phyloP scores from a whole-genome alignment of 305 asterid species.

The Fraxinus latifolia region DNA sequence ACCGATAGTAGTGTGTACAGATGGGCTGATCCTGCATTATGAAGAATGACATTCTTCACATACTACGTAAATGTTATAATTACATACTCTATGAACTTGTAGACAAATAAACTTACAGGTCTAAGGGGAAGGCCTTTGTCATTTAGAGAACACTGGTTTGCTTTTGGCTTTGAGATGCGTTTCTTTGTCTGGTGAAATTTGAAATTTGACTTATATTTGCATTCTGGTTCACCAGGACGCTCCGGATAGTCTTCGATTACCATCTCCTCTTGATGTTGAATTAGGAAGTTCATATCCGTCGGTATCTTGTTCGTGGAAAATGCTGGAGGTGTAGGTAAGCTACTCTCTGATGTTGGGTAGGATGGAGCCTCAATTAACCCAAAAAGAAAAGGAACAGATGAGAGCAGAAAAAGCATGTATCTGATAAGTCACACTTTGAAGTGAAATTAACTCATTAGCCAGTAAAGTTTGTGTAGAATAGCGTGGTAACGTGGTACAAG shows the following conservation, averaged over 20 bases:
- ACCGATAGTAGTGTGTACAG: slow-evolving; percentile 38
- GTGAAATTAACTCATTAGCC: neutral
- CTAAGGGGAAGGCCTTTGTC: slow-evolving; percentile 90
- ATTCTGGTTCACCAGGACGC: slow-evolving; percentile 84
- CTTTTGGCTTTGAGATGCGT: slow-evolving; percentile 36
- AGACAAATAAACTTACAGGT: slow-evolving; percentile 60
- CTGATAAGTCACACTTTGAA: neutral
- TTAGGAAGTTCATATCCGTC: slow-evolving; percentile 41
- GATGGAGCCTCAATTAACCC: slow-evolving; percentile 50
- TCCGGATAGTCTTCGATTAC: slow-evolving; percentile 69
- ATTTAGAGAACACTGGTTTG: slow-evolving; percentile 43
- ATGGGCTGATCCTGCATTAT: slow-evolving; percentile 35
- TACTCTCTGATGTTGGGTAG: slow-evolving; percentile 57
- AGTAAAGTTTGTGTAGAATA: neutral
- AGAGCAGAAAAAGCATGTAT: slow-evolving; percentile 17
- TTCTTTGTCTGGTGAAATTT: slow-evolving; percentile 81
- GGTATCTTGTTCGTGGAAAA: slow-evolving; percentile 52
- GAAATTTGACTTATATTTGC: slow-evolving; percentile 77
- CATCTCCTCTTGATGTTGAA: slow-evolving; percentile 43
- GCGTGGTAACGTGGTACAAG: neutral
- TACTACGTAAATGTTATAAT: no score
- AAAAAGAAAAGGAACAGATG: slow-evolving; percentile 23
- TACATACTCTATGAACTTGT: neutral
- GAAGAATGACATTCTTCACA: neutral
- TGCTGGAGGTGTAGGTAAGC: slow-evolving; percentile 83